Evolutionary conservation across 352 stramenopile genomes (phyloP), one percentile per base, ranked within the genome.

Genomic region (Pythium aquatile): DNA sequence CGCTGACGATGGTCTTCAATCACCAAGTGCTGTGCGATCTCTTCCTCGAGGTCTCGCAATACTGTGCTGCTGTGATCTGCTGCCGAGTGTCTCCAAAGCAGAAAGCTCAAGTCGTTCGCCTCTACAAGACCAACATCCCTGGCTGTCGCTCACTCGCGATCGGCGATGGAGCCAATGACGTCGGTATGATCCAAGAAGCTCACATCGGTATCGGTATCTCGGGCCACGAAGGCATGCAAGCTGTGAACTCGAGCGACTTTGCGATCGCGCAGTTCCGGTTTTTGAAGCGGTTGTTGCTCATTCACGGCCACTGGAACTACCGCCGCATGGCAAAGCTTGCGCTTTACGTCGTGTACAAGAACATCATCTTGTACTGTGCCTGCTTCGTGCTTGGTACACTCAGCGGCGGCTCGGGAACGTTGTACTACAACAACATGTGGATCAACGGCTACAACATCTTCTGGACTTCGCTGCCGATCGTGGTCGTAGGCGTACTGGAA

Each of bases 311-410:
- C 68, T 99, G 97, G 94, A 98, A 99, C 76, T 99, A 99, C 68
- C 91, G 94, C 28, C 94, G 98, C 37, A 97, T 99, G 81, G 87
- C 83, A 52, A 98, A 97, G 61, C 83, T 98, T 29, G 91, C 98
- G 46, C 74, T 99, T 6, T 99, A 98, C 71, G 96, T 98, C 42
- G 99, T 99, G 59, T 99, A 99, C 91, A 99, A 99, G 79, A 99
- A 99, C 79, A 95, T 98, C 65, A 83, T 96, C 42, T 73, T 93
- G 29, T 96, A 93, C 72, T 81, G 81, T 30, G 78, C 81, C 20
- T 76, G 77, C 32, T 96, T 93, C 52, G 83, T 98, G 33, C 87
- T 99, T 35, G 92, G 94, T 42, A 87, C 91, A 16, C 69, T 87
- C 14, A 87, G 81, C 33, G 84, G 80, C 0, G 87, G 83, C 10